phyloP scores from a whole-genome alignment of 164 flowering plant genomes.

The Buxus sempervirens region DNA sequence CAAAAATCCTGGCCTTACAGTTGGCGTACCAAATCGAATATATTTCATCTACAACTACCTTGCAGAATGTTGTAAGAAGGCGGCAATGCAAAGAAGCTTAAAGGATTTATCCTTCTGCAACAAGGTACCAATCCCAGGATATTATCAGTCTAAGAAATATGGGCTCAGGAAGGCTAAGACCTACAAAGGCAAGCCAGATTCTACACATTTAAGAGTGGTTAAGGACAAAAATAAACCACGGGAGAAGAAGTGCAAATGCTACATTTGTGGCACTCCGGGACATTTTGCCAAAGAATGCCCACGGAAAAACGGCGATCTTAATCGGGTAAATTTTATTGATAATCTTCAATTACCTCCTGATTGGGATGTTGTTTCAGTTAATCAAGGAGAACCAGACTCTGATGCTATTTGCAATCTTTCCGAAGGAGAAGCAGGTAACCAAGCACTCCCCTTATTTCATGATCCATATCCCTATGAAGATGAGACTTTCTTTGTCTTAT shows the following conservation, averaged over 20 bases:
- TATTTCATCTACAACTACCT: background rate
- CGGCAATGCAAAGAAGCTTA: background rate
- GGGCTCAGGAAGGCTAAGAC: background rate
- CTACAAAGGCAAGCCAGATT: constrained; percentile 14
- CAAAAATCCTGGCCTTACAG: background rate
- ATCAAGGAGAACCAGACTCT: background rate
- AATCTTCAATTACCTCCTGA: background rate
- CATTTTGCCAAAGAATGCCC: constrained; percentile 13
- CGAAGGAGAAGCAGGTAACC: background rate
- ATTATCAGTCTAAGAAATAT: background rate
- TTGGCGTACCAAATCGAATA: background rate
- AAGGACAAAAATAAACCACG: too few relatives aligned
- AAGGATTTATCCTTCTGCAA: constrained; percentile 12
- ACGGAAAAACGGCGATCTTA: background rate
- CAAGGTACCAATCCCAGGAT: constrained; percentile 6
- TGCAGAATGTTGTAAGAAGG: too few relatives aligned
- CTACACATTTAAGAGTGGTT: background rate
- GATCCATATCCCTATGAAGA: too few relatives aligned
- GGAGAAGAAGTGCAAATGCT: constrained; percentile 9
- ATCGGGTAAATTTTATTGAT: background rate
- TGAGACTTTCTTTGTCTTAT: too few relatives aligned
- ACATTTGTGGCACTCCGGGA: background rate
- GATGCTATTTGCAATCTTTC: background rate
- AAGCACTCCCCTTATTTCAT: too few relatives aligned
- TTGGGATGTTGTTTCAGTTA: background rate